Evolutionary conservation across 2,329 filamentous ascomycete species (phyloP), one percentile per base, ranked within the genome.

Genomic region (Orbilia javanica): DNA sequence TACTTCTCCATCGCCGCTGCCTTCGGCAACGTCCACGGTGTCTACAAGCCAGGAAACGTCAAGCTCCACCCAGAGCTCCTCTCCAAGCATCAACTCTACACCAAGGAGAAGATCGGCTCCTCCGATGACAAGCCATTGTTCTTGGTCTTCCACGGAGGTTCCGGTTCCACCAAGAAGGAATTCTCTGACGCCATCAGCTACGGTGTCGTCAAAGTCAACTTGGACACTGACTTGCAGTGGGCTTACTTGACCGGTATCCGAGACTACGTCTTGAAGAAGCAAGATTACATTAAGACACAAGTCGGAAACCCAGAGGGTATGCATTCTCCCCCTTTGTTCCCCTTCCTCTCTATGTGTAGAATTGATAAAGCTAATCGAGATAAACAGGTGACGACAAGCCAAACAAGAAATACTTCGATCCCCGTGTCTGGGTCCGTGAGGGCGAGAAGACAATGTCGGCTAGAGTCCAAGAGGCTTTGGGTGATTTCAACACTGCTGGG

Each of bases 121-220:
- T 87, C 88, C 82, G 89, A 92, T 81, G 89, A 92, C 84, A 97
- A 97, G 91, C 96, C 96, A 82, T 93, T 98, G 84, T 98, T 94
- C 90, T 93, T 99, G 83, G 96, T 99, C 85, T 99, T 99, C 92
- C 96, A 99, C 89, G 96, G 96, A 83, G 96, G 96, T 83, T 97
- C 93, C 80, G 96, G 96, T 82, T 96, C 93, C 81, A 88, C 89
- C 85, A 96, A 97, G 88, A 86, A 93, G 82, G 96, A 99, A 87
- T 99, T 92, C 89, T 88, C 88, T 80, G 90, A 93, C 82, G 95
- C 94, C 84, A 97, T 97, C 86, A 87, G 87, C 84, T 92, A 95
- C 86, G 96, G 96, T 88, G 95, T 99, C 82, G 92, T 97, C 88
- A 99, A 99, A 91, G 96, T 99, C 87, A 99, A 99, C 88, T 88